Evolutionary conservation across 2,329 filamentous ascomycete genomes (phyloP), one percentile per base, ranked within the genome.

Genomic region (Aspergillus floridensis): DNA sequence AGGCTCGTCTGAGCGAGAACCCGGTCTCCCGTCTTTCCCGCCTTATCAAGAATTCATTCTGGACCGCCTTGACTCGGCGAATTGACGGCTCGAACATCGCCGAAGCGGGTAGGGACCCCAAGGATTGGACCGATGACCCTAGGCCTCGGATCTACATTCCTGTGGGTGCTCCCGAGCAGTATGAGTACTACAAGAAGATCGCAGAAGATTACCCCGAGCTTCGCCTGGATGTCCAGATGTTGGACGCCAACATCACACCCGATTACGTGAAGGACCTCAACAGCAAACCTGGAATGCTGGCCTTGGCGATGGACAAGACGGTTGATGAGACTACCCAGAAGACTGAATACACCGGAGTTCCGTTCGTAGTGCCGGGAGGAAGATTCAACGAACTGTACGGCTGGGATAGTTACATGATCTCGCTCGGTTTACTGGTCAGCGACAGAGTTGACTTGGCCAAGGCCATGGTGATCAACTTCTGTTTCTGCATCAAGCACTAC

Each of bases 371-470:
- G 3, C 95, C 95, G 0, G 95, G 95, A 60, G 95, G 95, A 24
- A 87, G 95, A 31, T 99, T 99, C 86, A 99, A 99, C 76, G 95
- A 99, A 76, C 79, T 99, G 22, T 99, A 99, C 73, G 93, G 93
- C 50, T 99, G 95, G 95, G 95, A 99, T 77, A 97, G 92, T 74
- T 99, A 98, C 80, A 98, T 99, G 92, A 91, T 93, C 74, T 95
- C 93, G 5, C 82, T 98, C 3, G 95, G 95, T 19, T 83, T 99
- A 59, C 81, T 98, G 60, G 86, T 92, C 67, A 92, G 93, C 71
- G 90, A 95, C 72, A 88, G 91, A 60, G 87, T 92, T 22, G 87
- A 97, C 69, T 80, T 98, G 57, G 92, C 92, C 66, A 96, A 97
- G 80, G 85, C 89, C 53, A 98, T 99, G 92, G 93, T 98, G 54